Evolutionary conservation across 768 basidiomycete species (phyloP).

Genomic region (Flagelloscypha sp.): DNA sequence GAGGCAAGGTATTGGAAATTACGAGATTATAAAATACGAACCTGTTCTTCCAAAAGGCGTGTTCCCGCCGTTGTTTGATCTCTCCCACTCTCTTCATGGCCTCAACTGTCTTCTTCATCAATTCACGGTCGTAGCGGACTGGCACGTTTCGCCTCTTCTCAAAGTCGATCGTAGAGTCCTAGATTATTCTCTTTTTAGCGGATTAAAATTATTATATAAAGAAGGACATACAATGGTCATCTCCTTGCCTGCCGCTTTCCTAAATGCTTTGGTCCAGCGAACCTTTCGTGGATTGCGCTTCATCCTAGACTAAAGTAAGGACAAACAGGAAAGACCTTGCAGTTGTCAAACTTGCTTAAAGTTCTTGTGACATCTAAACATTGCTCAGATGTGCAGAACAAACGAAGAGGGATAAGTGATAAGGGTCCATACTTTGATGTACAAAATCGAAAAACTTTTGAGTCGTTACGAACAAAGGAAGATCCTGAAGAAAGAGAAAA

Average conservation of each 20-base stretch:
- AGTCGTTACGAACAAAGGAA: slow-evolving; percentile 96
- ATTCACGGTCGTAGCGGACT: slow-evolving; percentile 91
- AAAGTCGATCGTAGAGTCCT: slow-evolving; percentile 99
- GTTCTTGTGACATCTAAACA: slow-evolving; percentile 88
- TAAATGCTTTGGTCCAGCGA: slow-evolving; percentile 98
- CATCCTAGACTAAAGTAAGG: slow-evolving; percentile 52
- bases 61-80: slow-evolving; percentile 84
- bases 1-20: neutral
- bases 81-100: slow-evolving; percentile 95
- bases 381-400: slow-evolving; percentile 5
- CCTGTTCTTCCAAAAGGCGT: slow-evolving; percentile 95
- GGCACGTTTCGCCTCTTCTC: slow-evolving; percentile 98
- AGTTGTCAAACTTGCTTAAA: slow-evolving; percentile 67
- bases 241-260: slow-evolving; percentile 97
- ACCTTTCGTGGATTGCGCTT: slow-evolving; percentile 99
- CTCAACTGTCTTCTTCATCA: slow-evolving; percentile 87
- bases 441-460: slow-evolving; percentile 97
- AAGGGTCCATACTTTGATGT: slow-evolving; percentile 88
- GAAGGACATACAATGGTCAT: slow-evolving; percentile 82
- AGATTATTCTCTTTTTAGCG: neutral
- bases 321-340: slow-evolving; percentile 1
- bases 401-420: neutral
- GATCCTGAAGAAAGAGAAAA: slow-evolving; percentile 41
- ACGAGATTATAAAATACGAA: slow-evolving; percentile 18
- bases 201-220: neutral